Evolutionary conservation across 805 yeast species (phyloP).

Genomic region (Candida qinlingensis): DNA sequence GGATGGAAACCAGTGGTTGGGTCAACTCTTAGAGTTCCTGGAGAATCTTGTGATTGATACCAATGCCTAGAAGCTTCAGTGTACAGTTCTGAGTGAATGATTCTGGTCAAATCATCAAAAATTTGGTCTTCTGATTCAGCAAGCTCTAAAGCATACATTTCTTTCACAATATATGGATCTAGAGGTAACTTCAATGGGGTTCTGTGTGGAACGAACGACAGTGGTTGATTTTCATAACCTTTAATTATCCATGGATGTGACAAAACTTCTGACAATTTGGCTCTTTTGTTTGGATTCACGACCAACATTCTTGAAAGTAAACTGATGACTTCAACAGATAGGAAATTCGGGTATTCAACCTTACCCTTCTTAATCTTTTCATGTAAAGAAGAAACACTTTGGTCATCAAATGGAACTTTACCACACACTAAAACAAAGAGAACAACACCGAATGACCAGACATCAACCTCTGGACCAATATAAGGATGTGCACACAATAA

Average conservation of each 20-base stretch:
- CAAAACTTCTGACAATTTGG: slow-evolving; percentile 69
- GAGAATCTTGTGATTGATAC: slow-evolving; percentile 29
- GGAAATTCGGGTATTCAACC: slow-evolving; percentile 83
- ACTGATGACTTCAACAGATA: slow-evolving; percentile 76
- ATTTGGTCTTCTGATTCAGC: slow-evolving; percentile 59
- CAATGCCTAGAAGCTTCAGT: slow-evolving; percentile 56
- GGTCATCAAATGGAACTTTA: slow-evolving; percentile 96
- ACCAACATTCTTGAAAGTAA: slow-evolving; percentile 84
- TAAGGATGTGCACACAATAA: slow-evolving; percentile 88
- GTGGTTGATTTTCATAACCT: slow-evolving; percentile 73
- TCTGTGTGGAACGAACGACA: slow-evolving; percentile 71
- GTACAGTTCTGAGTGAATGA: slow-evolving; percentile 64
- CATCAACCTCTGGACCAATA: slow-evolving; percentile 94
- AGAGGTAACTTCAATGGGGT: slow-evolving; percentile 68
- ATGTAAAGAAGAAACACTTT: slow-evolving; percentile 84
- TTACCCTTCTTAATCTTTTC: slow-evolving; percentile 89
- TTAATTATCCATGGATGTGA: slow-evolving; percentile 93
- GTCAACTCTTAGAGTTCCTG: slow-evolving; percentile 21
- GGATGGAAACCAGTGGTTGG: slow-evolving; percentile 91
- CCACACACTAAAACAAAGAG: slow-evolving; percentile 94
- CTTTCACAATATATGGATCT: slow-evolving; percentile 59
- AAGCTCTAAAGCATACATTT: slow-evolving; percentile 75
- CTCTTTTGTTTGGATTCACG: slow-evolving; percentile 81
- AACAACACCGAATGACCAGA: slow-evolving; percentile 98
- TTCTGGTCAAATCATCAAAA: slow-evolving; percentile 45